Conservation (phyloP, 2,329 filamentous ascomycete species). For the Erysiphe pisi region DNA sequence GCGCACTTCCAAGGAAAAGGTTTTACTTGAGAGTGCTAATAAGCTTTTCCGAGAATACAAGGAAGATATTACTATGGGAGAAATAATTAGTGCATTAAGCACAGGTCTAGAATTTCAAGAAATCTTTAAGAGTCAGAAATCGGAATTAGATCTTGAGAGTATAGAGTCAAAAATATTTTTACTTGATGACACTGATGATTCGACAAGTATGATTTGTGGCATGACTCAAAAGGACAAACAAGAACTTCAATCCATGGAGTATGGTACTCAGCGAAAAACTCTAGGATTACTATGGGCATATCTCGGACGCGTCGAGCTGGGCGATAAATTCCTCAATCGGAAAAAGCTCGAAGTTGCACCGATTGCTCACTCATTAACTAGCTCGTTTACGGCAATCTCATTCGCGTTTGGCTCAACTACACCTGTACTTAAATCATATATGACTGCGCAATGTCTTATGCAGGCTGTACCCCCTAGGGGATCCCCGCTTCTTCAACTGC, state of each 20-base stretch:
- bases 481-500: slow-evolving; percentile 84
- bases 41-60: slow-evolving; percentile 90
- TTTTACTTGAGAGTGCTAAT: slow-evolving; percentile 86
- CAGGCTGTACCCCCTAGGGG: slow-evolving; percentile 76
- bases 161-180: slow-evolving; percentile 71
- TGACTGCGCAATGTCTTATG: slow-evolving; percentile 72
- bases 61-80: slow-evolving; percentile 69
- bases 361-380: slow-evolving; percentile 72
- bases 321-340: slow-evolving; percentile 63
- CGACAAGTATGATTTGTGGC: slow-evolving; percentile 45
- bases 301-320: slow-evolving; percentile 74
- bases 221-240: slow-evolving; percentile 64
- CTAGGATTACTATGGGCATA: slow-evolving; percentile 92
- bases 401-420: slow-evolving; percentile 76
- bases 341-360: slow-evolving; percentile 86
- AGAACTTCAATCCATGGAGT: slow-evolving; percentile 69
- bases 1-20: slow-evolving; percentile 81
- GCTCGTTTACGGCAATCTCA: slow-evolving; percentile 75
- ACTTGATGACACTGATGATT: slow-evolving; percentile 41
- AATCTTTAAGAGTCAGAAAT: slow-evolving; percentile 63
- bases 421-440: slow-evolving; percentile 73
- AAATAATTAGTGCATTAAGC: slow-evolving; percentile 70
- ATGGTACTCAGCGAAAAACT: slow-evolving; percentile 69
- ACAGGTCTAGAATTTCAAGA: slow-evolving; percentile 75
- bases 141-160: slow-evolving; percentile 69